Evolutionary conservation across 2,329 filamentous ascomycete species (phyloP).

Genomic region (Fusarium subtropicale): DNA sequence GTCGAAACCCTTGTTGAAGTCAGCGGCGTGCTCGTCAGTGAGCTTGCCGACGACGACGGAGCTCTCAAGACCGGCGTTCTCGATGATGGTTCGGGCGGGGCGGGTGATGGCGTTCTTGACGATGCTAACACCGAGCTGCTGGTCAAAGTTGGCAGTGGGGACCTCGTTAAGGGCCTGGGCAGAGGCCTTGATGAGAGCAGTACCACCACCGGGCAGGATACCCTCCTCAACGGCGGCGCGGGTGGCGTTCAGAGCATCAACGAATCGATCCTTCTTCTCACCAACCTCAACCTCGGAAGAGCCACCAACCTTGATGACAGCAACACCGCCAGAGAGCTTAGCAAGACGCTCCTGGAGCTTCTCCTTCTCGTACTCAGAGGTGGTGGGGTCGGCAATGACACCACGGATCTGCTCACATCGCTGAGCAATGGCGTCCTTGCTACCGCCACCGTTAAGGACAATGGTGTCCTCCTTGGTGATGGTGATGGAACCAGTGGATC

Average conservation of each 20-base stretch:
- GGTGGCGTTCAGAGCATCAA: conserved; percentile 97
- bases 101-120: conserved; percentile 98
- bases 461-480: conserved; percentile 99
- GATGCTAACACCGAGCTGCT: conserved; percentile 97
- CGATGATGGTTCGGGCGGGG: conserved; percentile 93
- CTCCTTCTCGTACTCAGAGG: conserved; percentile 99
- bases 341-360: conserved; percentile 99
- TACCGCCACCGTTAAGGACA: conserved; percentile 95
- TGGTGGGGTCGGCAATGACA: conserved; percentile 92
- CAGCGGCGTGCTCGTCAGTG: conserved; percentile 87
- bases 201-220: conserved; percentile 98
- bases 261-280: conserved; percentile 99
- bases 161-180: conserved; percentile 85
- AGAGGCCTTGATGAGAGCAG: conserved; percentile 96
- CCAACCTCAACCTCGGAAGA: conserved; percentile 98
- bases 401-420: conserved; percentile 99
- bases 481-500: conserved; percentile 96
- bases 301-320: conserved; percentile 99
- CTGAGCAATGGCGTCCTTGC: conserved; percentile 92
- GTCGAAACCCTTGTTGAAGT: conserved; percentile 99
- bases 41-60: conserved; percentile 98
- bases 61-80: conserved; percentile 97
- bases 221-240: conserved; percentile 98
- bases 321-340: conserved; percentile 98
- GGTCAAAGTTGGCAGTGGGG: conserved; percentile 96